Evolutionary conservation across 2,329 filamentous ascomycete species (phyloP).

Genomic region (Exophiala oligosperma): DNA sequence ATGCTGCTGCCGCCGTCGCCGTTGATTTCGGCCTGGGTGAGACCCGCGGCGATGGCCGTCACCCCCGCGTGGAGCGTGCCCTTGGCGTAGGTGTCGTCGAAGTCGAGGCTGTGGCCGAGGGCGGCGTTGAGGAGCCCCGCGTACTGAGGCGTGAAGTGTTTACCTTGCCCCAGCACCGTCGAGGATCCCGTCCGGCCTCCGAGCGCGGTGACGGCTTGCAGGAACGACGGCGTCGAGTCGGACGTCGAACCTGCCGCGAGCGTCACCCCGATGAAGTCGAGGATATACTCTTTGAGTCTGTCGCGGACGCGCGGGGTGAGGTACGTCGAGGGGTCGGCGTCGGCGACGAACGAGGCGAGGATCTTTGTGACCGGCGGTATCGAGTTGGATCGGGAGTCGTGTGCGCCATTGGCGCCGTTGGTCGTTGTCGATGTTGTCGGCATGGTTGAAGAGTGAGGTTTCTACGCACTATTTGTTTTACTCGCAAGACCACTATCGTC

Average conservation of each 20-base stretch:
- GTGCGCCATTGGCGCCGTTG: slow-evolving; percentile 7
- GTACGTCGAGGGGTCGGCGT: slow-evolving; percentile 9
- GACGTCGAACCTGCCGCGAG: slow-evolving; percentile 22
- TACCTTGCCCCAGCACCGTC: slow-evolving; percentile 27
- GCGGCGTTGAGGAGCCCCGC: slow-evolving; percentile 45
- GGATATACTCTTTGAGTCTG: slow-evolving; percentile 25
- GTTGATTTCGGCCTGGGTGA: slow-evolving; percentile 35
- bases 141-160: slow-evolving; percentile 35
- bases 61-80: slow-evolving; percentile 45
- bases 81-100: slow-evolving; percentile 47
- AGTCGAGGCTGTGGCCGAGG: slow-evolving; percentile 46
- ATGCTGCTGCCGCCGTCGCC: slow-evolving; percentile 17
- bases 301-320: slow-evolving; percentile 18
- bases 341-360: slow-evolving; percentile 19
- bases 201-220: slow-evolving; percentile 21
- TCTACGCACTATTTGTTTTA: neutral
- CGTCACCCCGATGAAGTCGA: slow-evolving; percentile 29
- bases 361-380: slow-evolving; percentile 23
- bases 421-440: neutral
- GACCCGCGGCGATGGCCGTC: slow-evolving; percentile 34
- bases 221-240: slow-evolving; percentile 26
- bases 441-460: neutral
- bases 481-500: neutral
- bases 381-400: neutral
- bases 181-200: slow-evolving; percentile 14